A percentile compares a stretch with the other conserved stretches of the same genome.
phyloP scores from a whole-genome alignment of 306 rosid genomes.

The Coriaria nepalensis region DNA sequence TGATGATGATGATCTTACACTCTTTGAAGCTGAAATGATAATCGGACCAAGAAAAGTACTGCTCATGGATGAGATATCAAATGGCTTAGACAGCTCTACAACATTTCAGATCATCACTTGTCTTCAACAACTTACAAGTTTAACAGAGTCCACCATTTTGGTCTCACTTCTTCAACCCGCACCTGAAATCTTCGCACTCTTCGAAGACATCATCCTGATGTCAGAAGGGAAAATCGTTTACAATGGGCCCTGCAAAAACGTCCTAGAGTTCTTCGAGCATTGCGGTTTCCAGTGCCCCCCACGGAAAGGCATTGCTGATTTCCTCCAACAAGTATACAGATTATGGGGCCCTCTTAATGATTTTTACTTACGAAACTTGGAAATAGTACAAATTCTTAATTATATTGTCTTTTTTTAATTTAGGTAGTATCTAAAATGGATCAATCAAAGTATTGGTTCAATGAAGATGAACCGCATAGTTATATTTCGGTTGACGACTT shows the following conservation, averaged over 20 bases:
- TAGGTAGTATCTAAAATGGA: slow-evolving; percentile 48
- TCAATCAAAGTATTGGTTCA: slow-evolving; percentile 43
- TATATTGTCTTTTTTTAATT: background rate
- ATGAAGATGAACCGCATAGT: slow-evolving; percentile 18
- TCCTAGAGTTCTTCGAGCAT: slow-evolving; percentile 26
- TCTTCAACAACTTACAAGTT: slow-evolving; percentile 38
- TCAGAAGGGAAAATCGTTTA: slow-evolving; percentile 53
- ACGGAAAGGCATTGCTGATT: slow-evolving; percentile 42
- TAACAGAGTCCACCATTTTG: slow-evolving; percentile 41
- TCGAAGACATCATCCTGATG: slow-evolving; percentile 46
- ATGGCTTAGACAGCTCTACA: slow-evolving; percentile 65
- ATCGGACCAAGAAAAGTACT: slow-evolving; percentile 44
- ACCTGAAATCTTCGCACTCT: slow-evolving; percentile 57
- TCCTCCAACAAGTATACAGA: slow-evolving; percentile 46
- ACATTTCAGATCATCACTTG: slow-evolving; percentile 43
- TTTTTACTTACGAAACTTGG: too few relatives aligned
- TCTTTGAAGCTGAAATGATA: too few relatives aligned
- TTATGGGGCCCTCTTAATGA: too few relatives aligned
- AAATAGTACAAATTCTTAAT: background rate
- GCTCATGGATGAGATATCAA: slow-evolving; percentile 68
- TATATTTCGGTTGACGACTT: slow-evolving; percentile 30
- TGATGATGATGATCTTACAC: too few relatives aligned
- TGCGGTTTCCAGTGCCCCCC: slow-evolving; percentile 44
- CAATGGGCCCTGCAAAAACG: slow-evolving; percentile 39
- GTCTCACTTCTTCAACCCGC: slow-evolving; percentile 59